These are phyloP conservation scores for Gamsiella multidivaricata DNA, from an alignment of 192 early-diverging fungal species.

Conservation along the genomic window DNA sequence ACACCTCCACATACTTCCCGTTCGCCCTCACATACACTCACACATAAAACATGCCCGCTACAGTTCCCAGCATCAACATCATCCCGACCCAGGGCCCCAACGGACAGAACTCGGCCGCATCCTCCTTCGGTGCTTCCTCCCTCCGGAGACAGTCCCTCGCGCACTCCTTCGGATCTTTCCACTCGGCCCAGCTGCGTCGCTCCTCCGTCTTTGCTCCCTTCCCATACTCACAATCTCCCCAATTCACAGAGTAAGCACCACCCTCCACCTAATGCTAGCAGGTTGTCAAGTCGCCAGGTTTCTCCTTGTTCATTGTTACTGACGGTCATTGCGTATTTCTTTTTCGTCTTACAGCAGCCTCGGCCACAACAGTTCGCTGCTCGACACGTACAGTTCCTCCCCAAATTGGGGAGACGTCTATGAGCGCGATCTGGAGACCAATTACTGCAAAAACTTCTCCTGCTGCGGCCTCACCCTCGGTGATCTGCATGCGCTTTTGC, in stretches of 20 bases:
- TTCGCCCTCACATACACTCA: neutral
- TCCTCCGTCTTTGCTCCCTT: conserved; percentile 44
- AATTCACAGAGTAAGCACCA: conserved; percentile 41
- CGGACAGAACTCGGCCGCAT: conserved; percentile 2
- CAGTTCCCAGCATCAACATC: conserved; percentile 46
- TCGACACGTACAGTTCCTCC: conserved; percentile 36
- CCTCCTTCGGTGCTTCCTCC: conserved; percentile 21
- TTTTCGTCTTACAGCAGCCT: conserved; percentile 6
- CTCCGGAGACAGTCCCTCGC: conserved; percentile 23
- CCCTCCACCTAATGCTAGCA: too few relatives aligned
- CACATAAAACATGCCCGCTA: conserved; percentile 26
- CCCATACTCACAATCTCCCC: conserved; percentile 41
- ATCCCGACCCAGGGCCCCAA: conserved; percentile 1
- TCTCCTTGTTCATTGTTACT: too few relatives aligned
- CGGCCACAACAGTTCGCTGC: conserved; percentile 4
- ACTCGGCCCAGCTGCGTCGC: conserved; percentile 43
- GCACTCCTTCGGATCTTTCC: conserved; percentile 31
- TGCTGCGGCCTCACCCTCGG: conserved; percentile 92
- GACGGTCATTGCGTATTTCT: too few relatives aligned
- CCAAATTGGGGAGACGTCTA: conserved; percentile 42
- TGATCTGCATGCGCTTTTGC: conserved; percentile 93
- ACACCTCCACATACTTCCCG: neutral
- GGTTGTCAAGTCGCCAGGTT: too few relatives aligned
- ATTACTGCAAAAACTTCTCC: conserved; percentile 94
- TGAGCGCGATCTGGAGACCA: conserved; percentile 82